Evolutionary conservation across 345 rosid species (phyloP).

Genomic region (Pelargonium nanum): DNA sequence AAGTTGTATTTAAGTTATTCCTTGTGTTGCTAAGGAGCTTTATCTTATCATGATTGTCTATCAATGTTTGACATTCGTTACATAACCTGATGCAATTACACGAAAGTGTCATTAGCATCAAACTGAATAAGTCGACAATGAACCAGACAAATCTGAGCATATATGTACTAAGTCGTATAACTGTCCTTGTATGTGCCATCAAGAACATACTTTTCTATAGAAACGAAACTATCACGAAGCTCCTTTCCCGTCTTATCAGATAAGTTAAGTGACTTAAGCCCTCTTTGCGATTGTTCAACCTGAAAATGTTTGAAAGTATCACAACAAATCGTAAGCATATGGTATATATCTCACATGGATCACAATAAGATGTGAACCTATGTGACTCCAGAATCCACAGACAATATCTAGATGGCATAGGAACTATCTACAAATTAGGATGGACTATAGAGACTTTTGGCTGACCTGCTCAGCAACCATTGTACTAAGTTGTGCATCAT

Average conservation of each 20-base stretch:
- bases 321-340: background rate
- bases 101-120: background rate
- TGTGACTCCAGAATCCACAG: background rate
- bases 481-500: slow-evolving; percentile 97
- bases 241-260: slow-evolving; percentile 63
- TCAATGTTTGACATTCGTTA: slow-evolving; percentile 90
- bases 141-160: background rate
- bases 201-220: slow-evolving; percentile 60
- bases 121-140: background rate
- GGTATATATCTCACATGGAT: background rate
- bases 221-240: slow-evolving; percentile 72
- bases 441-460: background rate
- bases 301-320: slow-evolving; percentile 13
- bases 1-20: slow-evolving; percentile 80
- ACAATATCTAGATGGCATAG: background rate
- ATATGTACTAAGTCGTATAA: background rate
- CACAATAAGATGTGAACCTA: background rate
- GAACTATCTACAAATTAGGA: too few species aligned
- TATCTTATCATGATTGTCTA: slow-evolving; percentile 96
- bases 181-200: too few species aligned
- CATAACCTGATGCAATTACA: slow-evolving; percentile 50
- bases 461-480: slow-evolving; percentile 97
- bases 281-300: slow-evolving; percentile 92
- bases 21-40: slow-evolving; percentile 93
- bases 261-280: slow-evolving; percentile 58